These are phyloP conservation scores for Tricholoma bakamatsutake DNA, from an alignment of 768 basidiomycete genomes.

Conservation along the genomic window DNA sequence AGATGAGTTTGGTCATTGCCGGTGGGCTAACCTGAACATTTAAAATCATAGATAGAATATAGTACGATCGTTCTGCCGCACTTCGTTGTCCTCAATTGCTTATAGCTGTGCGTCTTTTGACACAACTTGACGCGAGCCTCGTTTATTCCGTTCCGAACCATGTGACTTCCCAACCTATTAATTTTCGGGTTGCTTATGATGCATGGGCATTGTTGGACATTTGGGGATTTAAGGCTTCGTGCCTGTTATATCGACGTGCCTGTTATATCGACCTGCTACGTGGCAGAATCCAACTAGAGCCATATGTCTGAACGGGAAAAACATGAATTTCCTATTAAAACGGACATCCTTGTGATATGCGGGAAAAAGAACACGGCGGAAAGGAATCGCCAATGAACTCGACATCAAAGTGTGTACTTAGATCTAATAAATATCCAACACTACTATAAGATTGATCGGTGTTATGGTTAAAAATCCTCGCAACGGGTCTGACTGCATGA, in stretches of 20 bases:
- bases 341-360: conserved; percentile 47
- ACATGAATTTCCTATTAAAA: conserved; percentile 19
- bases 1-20: no score
- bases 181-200: no score
- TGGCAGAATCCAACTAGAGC: neutral
- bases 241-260: neutral
- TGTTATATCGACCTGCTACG: neutral
- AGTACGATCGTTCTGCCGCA: no score
- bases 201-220: no score
- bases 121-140: no score
- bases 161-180: neutral
- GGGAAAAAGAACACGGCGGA: conserved; percentile 24
- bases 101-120: no score
- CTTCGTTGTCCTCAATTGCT: no score
- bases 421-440: neutral
- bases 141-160: no score
- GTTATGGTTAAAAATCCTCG: neutral
- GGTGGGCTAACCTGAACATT: no score
- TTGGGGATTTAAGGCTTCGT: neutral
- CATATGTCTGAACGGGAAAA: neutral
- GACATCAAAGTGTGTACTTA: neutral
- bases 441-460: neutral
- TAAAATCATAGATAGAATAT: no score
- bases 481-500: neutral
- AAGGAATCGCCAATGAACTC: conserved; percentile 30